Evolutionary conservation across 257 asterid species (phyloP), one percentile per base, ranked within the genome.

Genomic region (Primulina eburnea): DNA sequence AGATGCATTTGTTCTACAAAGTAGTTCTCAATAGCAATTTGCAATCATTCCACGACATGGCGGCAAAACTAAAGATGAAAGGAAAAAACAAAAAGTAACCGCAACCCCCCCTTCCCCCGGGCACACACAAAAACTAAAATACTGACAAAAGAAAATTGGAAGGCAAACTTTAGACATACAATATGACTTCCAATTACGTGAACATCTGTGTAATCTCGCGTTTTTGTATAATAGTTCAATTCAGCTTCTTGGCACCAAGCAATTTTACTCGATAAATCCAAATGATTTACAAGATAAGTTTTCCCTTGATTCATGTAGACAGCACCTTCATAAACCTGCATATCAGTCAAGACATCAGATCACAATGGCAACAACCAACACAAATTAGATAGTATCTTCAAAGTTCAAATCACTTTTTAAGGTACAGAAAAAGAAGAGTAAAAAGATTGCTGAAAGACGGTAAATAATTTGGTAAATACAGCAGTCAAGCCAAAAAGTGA

Each of bases 281-380:
- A 77, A 70, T 83, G 84, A 73, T 87, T 87, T 72, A 93, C 96
- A 62, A 93, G 94, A 82, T 84, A 90, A 11, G 84, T 86, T 73
- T 87, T 89, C 77, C 97, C 98, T 79, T 93, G 98, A 78, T 93
- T 90, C 97, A 93, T 78, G 76, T 93, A 93, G 55, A 88, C 92
- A 20, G 98, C 98, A 80, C 97, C 98, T 69, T 93, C 98, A 81
- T 88, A 90, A 57, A 90, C 96, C 98, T 92, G 89, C 70, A 81
- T 30, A 79, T 64, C 67, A 52, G 64, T 47, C 21, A 62, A 66
- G 60, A 40, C 62, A 68, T 76, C 74, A 10, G 60, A 64, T 68
- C 66, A 52, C 70, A 70, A 60, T 56, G 29, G 24, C 29, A 74
- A 40, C 53, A 30, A 56, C 64, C 61, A n/a, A n/a, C 59, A 69